Evolutionary conservation across 768 basidiomycete species (phyloP), one percentile per base, ranked within the genome.

Genomic region (Melanogaster broomeanus): DNA sequence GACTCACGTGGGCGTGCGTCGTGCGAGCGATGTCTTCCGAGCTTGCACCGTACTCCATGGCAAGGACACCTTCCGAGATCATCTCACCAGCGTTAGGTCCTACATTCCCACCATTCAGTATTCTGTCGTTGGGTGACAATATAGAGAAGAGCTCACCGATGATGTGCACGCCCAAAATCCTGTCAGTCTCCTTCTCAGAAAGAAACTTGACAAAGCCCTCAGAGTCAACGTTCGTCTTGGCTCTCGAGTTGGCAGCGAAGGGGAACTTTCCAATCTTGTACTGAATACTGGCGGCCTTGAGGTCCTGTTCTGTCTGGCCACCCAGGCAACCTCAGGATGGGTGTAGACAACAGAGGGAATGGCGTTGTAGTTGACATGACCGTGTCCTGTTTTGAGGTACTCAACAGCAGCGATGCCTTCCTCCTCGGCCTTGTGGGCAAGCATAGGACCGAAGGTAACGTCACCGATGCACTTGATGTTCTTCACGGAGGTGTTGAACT

Each of bases 261-360:
- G 84, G 90, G 85, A 96, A 98, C 71, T 96, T 95, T 61, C 91
- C 96, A 57, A 96, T 58, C 64, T 87, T 91, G 79, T 95, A 98
- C 62, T 90, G 76, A 52, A 97, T 88, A 44, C 92, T 91, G 12
- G 83, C 88, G 0, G 82, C 81, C 75, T 96, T 97, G 61, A 98
- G 81, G 59, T 98, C 95, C 70, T 98, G 88, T 73, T 98, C 96
- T 16, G 88, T 97, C 80, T 95, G 92, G 52, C 96, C 37, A 98
- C 96, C 97, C 95, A 98, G 2, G 93, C 84, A 45, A 87, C 90
- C 71, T 88, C 89, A 34, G 87, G 89, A 70, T 98, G 93, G 6
- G 95, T 98, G 77, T 98, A 98, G 19, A 98, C 89, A 49, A 98
- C 96, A 6, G 93, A 93, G 5, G 95, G 95, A 60, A 97, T 97